phyloP scores from a whole-genome alignment of 208 protist species.

The Crithidia brevicula region DNA sequence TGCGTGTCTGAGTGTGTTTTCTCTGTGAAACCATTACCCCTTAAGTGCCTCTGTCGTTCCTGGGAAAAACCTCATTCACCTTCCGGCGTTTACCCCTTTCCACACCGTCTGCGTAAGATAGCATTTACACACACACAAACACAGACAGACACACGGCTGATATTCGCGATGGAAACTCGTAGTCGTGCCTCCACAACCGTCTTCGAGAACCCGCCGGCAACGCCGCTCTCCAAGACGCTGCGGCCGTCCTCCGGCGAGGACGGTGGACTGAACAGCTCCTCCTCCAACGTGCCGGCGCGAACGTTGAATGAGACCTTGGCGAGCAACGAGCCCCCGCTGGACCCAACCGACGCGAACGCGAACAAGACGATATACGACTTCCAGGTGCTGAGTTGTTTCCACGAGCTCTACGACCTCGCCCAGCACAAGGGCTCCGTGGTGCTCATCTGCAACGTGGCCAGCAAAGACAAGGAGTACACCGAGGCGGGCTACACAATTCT shows the following conservation, averaged over 20 bases:
- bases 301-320: conserved; percentile 22
- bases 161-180: conserved; percentile 7
- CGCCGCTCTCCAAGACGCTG: not conserved
- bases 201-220: not conserved
- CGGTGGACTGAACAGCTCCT: conserved; percentile 4
- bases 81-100: too few species aligned
- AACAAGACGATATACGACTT: conserved; percentile 71
- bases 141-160: too few species aligned
- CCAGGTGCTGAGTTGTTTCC: conserved; percentile 56
- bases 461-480: conserved; percentile 86
- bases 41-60: conserved; percentile 3
- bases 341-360: conserved; percentile 16
- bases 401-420: conserved; percentile 73
- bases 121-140: too few species aligned
- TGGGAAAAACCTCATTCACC: not conserved
- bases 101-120: too few species aligned
- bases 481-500: conserved; percentile 71
- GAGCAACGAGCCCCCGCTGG: conserved; percentile 5
- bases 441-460: conserved; percentile 91
- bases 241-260: not conserved
- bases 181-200: not conserved
- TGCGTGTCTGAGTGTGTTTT: too few species aligned
- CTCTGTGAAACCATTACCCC: too few species aligned
- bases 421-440: conserved; percentile 86
- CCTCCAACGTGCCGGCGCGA: not conserved